Evolutionary conservation across 164 flowering plant species (phyloP), one percentile per base, ranked within the genome.

Genomic region (Macadamia integrifolia): DNA sequence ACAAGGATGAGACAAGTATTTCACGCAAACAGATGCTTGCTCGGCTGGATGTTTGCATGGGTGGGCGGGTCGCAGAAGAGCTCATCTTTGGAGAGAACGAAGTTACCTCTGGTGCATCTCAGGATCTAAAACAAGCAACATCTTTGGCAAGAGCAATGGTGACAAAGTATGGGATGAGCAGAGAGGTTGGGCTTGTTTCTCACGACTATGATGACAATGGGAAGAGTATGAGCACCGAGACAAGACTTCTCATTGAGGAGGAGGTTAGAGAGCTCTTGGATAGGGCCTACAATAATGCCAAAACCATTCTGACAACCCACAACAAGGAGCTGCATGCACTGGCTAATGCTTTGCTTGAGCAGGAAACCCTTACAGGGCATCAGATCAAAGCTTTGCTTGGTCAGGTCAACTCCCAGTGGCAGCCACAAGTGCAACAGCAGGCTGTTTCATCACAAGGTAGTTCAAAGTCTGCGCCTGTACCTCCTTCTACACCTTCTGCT

Each of bases 21-120:
- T 81, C 90, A 6, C 82, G 82, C 18, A 84, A 80, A 43, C 87
- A 88, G 72, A 87, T 88, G 91, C 88, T 85, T 65, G 91, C 93
- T 11, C 81, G 85, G 11, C 89, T 88, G 23, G 83, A 88, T 66
- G 87, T 88, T 40, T 78, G 84, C 84, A 87, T 88, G 94, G 94
- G 88, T 2, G 88, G 90, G 2, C 66, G 87, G 14, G 90, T 83
- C 32, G 88, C 88, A 4, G 88, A 88, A 61, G 94, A 88, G 82
- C 86, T 88, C 58, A 81, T 88, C 32, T 88, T 88, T 71, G 91
- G 91, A 23, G 88, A 86, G 52, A 80, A 64, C 62, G 86, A 86
- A 63, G 86, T 86, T 15, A 83, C 90, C 30, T 77, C 88, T 6
- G 86, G 90, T 32, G 85, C 87, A 9, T 83, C 85, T 6, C 72